Base-by-base conservation (phyloP, 2,329 filamentous ascomycete species). In the Coniochaeta prunicola region DNA sequence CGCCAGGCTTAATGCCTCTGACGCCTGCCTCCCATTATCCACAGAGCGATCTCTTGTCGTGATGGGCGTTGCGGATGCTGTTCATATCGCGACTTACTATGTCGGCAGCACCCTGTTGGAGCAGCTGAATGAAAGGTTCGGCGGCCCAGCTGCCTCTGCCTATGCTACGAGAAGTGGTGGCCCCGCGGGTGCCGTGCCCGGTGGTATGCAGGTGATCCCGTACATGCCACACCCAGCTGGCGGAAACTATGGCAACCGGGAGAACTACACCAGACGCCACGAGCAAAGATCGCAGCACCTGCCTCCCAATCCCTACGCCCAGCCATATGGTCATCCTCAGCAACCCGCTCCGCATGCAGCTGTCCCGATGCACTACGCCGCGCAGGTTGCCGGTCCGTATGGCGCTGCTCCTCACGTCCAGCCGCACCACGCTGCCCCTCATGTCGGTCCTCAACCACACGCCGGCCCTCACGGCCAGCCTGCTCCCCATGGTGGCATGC, bases 71-170 rank as follows among this genome's bases (percentile, higher is more conserved):
- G 94, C 94, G 58, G 94, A 99, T 77, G 93, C 94, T 60, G 93
- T 99, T 55, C 94, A 99, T 76, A 99, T 99, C 74, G 94, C 94
- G 55, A 96, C 94, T 38, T 99, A 97, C 79, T 99, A 99, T 70
- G 92, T 99, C 63, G 93, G 92, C 59, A 96, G 93, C 74, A 99
- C 94, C n/a, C 84, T 99, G 28, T 88, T 96, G 54, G 94, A 99
- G 79, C 94, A 99, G 77, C 82, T 99, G 60, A 97, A 94, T 57
- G 94, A 99, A 73, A 88, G 94, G 45, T 99, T 97, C 66, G 93
- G 94, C 57, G 94, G 94, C 6, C 92, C 94, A 21, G 92, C 92
- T 59, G 93, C 94, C 56, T 99, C 94, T n/a, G 93, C 94, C 31
- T 99, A 99, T 71, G 94, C 94, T 53, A 96, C 93, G 53, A 88